Conservation (phyloP, 495 filamentous ascomycete species). For the Terfezia boudieri region DNA sequence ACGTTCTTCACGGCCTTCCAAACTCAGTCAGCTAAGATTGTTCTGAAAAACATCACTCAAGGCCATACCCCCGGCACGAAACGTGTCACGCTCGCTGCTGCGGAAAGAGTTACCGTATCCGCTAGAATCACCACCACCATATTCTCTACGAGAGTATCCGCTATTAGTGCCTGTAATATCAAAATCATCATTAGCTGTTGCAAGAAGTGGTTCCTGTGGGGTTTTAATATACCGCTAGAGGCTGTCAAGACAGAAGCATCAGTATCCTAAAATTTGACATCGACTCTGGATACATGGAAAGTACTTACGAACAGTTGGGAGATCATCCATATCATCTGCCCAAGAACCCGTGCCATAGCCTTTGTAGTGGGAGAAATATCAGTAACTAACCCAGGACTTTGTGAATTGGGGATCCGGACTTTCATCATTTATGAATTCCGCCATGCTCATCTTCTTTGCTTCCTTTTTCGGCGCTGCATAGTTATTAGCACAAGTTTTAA, state of each 20-base stretch:
- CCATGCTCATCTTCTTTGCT: constrained; percentile 83
- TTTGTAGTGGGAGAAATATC: neutral
- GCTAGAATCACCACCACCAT: constrained; percentile 8
- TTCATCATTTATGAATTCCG: constrained; percentile 70
- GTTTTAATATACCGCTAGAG: neutral
- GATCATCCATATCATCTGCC: constrained; percentile 95
- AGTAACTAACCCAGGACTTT: neutral
- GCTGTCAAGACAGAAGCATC: neutral
- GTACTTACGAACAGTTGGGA: constrained; percentile 44
- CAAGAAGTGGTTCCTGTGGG: too few species aligned
- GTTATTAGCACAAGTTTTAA: constrained; percentile 21
- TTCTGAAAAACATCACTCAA: constrained; percentile 20
- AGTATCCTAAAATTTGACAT: too few species aligned
- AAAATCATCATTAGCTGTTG: neutral
- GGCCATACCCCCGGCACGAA: constrained; percentile 6
- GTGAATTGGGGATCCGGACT: constrained; percentile 27
- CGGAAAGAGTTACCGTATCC: constrained; percentile 8
- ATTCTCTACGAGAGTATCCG: constrained; percentile 17
- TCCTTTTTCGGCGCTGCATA: constrained; percentile 62
- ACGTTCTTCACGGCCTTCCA: constrained; percentile 22
- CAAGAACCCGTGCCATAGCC: constrained; percentile 64
- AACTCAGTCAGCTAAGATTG: constrained; percentile 8
- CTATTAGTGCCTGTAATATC: constrained; percentile 1
- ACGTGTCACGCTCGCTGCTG: constrained; percentile 2
- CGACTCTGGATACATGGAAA: neutral